These are phyloP conservation scores for Vigna hirtella DNA, from an alignment of 306 rosid species.

Conservation along the genomic window DNA sequence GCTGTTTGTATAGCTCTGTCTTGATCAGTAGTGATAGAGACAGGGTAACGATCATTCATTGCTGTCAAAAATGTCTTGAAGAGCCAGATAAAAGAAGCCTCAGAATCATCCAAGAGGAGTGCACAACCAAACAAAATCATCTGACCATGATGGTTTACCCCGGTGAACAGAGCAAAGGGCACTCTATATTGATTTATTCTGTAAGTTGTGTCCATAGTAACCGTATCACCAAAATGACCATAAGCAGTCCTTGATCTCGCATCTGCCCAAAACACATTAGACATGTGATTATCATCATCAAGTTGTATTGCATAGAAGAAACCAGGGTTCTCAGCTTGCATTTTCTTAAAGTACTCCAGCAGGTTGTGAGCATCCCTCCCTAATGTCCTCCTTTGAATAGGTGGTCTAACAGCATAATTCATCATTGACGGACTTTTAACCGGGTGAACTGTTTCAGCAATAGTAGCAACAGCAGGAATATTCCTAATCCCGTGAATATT, in stretches of 20 bases:
- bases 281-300: constrained; percentile 85
- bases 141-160: constrained; percentile 94
- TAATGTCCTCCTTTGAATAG: constrained; percentile 63
- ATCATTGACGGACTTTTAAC: constrained; percentile 53
- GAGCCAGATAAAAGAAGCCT: constrained; percentile 87
- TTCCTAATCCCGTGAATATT: constrained; percentile 59
- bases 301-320: constrained; percentile 93
- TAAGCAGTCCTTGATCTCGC: constrained; percentile 90
- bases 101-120: constrained; percentile 87
- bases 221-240: constrained; percentile 83
- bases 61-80: constrained; percentile 87
- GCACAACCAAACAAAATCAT: constrained; percentile 89
- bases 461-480: constrained; percentile 47
- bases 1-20: constrained; percentile 82
- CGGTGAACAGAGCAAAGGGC: constrained; percentile 87
- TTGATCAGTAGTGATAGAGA: constrained; percentile 86
- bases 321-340: constrained; percentile 95
- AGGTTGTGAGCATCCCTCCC: constrained; percentile 91
- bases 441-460: constrained; percentile 53
- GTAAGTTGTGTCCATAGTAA: constrained; percentile 78
- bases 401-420: constrained; percentile 57
- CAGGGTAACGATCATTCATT: constrained; percentile 80
- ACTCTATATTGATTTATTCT: constrained; percentile 76
- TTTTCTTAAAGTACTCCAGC: constrained; percentile 91
- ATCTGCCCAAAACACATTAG: constrained; percentile 91